These are phyloP conservation scores for Bruguiera parviflora DNA, from an alignment of 345 rosid species.

Conservation along the genomic window DNA sequence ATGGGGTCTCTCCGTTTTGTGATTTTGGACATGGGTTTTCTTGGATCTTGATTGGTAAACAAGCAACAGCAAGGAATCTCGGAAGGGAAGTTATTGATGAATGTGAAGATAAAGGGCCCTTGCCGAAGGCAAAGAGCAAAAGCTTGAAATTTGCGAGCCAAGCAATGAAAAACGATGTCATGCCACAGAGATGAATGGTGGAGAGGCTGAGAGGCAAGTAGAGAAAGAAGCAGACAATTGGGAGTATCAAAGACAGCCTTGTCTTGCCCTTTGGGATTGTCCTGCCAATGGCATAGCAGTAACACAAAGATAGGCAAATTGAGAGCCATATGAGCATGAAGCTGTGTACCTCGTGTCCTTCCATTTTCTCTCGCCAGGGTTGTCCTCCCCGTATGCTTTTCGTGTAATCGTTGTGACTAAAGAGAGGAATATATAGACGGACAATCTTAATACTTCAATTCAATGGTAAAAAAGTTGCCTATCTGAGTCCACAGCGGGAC, in stretches of 20 bases:
- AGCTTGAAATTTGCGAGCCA: conserved; percentile 30
- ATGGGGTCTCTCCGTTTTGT: not conserved
- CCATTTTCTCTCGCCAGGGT: not conserved
- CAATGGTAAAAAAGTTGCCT: no score
- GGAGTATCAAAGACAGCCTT: conserved; percentile 14
- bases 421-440: no score
- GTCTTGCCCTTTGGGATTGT: conserved; percentile 1
- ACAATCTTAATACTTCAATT: no score
- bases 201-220: conserved; percentile 19
- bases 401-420: no score
- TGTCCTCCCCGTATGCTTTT: no score
- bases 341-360: conserved; percentile 5
- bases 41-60: conserved; percentile 18
- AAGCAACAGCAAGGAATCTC: conserved; percentile 4
- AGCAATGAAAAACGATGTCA: conserved; percentile 18
- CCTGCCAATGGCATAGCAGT: conserved; percentile 9
- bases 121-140: conserved; percentile 16
- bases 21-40: not conserved
- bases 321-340: conserved; percentile 19
- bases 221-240: conserved; percentile 18
- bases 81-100: conserved; percentile 11
- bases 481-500: no score
- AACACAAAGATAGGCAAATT: conserved; percentile 9
- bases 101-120: conserved; percentile 17
- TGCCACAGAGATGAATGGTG: conserved; percentile 4